Conservation (phyloP, 768 basidiomycete species). For the Kondoa subrosea region DNA sequence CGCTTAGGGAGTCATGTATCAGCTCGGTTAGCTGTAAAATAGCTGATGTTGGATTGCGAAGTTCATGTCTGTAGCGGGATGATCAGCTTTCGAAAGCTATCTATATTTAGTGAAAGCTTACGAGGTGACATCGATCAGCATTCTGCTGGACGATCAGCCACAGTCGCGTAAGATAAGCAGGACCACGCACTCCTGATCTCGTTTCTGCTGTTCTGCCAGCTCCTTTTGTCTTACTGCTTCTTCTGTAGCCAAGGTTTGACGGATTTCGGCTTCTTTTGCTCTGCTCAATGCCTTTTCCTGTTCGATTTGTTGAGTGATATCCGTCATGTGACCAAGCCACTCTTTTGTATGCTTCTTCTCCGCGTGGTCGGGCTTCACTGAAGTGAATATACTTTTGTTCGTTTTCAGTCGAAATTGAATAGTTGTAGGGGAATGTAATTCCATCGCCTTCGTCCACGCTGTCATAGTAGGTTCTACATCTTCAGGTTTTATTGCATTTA, state of each 20-base stretch:
- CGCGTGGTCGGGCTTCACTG: neutral
- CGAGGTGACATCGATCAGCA: neutral
- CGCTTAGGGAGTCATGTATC: too few species aligned
- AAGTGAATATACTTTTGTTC: neutral
- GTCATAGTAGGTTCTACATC: neutral
- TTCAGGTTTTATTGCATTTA: neutral
- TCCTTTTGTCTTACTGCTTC: neutral
- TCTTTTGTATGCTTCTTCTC: neutral
- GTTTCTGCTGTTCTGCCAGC: neutral
- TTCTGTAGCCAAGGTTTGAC: neutral
- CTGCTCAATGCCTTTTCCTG: neutral
- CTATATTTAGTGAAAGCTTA: too few species aligned
- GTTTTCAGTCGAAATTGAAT: neutral
- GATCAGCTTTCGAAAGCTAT: too few species aligned
- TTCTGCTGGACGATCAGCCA: neutral
- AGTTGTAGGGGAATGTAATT: neutral
- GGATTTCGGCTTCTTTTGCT: neutral
- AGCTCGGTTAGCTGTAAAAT: too few species aligned
- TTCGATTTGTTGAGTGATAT: neutral
- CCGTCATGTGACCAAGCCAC: neutral
- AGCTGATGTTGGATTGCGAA: too few species aligned
- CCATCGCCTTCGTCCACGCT: neutral
- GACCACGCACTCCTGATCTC: neutral
- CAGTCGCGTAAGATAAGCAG: neutral
- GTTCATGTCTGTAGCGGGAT: too few species aligned